Percentiles rank a stretch among this genome's conserved stretches.
These are phyloP conservation scores for Stagonosporopsis rhizophila DNA, from an alignment of 2,329 filamentous ascomycete genomes.

Conservation along the genomic window DNA sequence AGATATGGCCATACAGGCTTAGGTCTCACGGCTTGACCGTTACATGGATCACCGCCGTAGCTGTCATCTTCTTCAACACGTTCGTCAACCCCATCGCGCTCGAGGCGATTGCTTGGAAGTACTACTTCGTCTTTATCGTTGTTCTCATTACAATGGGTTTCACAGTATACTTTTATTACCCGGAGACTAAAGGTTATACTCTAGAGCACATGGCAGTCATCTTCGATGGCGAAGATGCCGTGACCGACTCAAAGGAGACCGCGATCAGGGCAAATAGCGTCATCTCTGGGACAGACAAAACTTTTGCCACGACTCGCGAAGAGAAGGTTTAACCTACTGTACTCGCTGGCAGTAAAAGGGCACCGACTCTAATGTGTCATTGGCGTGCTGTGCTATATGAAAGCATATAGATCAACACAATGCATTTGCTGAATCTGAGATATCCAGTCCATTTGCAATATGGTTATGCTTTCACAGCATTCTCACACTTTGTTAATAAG, in stretches of 20 bases:
- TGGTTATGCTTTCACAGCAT: too few species aligned
- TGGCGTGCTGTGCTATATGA: too few species aligned
- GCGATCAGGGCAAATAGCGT: not conserved
- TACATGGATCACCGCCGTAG: slow-evolving; percentile 9
- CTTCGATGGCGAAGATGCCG: slow-evolving; percentile 29
- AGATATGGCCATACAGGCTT: slow-evolving; percentile 44
- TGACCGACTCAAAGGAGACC: not conserved
- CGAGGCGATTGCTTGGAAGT: not conserved
- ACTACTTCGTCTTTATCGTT: not conserved
- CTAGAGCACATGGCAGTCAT: slow-evolving; percentile 23
- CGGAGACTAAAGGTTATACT: slow-evolving; percentile 15
- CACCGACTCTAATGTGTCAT: too few species aligned
- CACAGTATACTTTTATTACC: not conserved
- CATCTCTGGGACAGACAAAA: not conserved
- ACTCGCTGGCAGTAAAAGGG: not conserved
- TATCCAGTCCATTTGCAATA: too few species aligned
- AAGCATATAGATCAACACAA: too few species aligned
- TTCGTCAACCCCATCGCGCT: not conserved
- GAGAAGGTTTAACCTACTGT: not conserved
- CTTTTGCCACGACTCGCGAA: not conserved
- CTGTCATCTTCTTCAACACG: slow-evolving; percentile 15
- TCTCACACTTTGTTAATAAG: too few species aligned
- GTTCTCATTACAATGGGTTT: not conserved
- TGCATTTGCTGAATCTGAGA: too few species aligned
- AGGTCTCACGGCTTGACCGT: slow-evolving; percentile 49